Percentiles rank a stretch among this genome's conserved stretches.
Evolutionary conservation across 345 rosid species (phyloP).

Genomic region (Brassica incana): DNA sequence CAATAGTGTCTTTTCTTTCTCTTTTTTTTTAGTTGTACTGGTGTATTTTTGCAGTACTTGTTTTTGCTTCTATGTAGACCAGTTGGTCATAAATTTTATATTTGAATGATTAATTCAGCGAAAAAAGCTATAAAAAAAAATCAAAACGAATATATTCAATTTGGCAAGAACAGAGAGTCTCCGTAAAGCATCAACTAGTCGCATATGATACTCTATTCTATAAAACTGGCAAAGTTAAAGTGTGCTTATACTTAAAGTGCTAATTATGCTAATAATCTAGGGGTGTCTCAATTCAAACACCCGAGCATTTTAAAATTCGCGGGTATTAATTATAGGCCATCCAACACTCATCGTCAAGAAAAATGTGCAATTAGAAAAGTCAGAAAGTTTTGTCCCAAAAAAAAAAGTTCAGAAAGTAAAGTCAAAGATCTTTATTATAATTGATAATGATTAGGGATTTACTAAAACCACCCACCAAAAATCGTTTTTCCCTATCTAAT

Average conservation of each 20-base stretch:
- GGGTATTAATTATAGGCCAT: not conserved
- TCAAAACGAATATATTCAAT: not conserved
- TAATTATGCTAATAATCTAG: not conserved
- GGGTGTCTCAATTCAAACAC: not conserved
- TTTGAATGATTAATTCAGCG: no score
- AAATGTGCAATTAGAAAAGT: constrained; percentile 24
- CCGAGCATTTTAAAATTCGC: not conserved
- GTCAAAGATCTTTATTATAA: constrained; percentile 11
- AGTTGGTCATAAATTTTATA: no score
- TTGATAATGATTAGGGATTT: not conserved
- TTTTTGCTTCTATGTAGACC: no score
- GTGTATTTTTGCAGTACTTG: no score
- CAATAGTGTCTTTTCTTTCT: no score
- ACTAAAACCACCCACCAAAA: not conserved
- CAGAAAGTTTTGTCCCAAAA: not conserved
- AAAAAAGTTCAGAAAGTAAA: constrained; percentile 21
- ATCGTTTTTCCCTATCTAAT: not conserved
- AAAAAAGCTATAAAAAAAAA: no score
- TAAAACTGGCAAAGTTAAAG: not conserved
- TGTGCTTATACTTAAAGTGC: not conserved
- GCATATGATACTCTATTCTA: constrained; percentile 4
- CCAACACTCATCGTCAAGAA: constrained; percentile 8
- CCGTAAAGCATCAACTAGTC: not conserved
- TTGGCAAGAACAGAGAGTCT: not conserved
- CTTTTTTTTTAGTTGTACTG: no score